Base-by-base conservation (phyloP, 805 yeast species). In the Nakazawaea holstii region DNA sequence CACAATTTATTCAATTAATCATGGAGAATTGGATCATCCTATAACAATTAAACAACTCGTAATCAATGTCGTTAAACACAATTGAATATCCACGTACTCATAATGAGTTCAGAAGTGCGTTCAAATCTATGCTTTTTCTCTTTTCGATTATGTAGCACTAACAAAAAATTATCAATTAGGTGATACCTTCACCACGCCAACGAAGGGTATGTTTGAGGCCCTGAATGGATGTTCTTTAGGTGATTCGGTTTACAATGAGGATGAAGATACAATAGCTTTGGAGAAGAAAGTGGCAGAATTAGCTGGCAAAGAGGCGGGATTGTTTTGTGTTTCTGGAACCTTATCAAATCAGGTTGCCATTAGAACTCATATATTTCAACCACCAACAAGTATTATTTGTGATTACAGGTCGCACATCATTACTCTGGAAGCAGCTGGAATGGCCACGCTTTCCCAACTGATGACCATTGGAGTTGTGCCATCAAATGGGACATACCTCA, bases 141-240 rank as follows among this genome's bases (percentile, higher is more conserved):
- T 20, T 20, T 20, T 5, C 5, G 24, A 20, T 20, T 20, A 20
- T 20, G 24, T 20, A 20, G 24, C 5, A 20, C 24, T 20, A 5
- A 20, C 24, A 20, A 20, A 3, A 20, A 20, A 5, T 20, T 20
- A 20, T 20, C 24, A 20, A 20, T 20, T 20, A 20, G 24, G 24
- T 20, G 98, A 91, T 64, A 91, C 97, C 1, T 88, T 89, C 74
- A 90, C 97, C 4, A 84, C 87, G 10, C 97, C 97, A 20, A 80
- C 96, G 0, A 68, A 70, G 30, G 70, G 77, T 35, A 88, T 90
- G 92, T 61, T 85, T 15, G 72, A 76, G 48, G 80, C 89, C 39
- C 80, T 78, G 40, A 43, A 70, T 26, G 55, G 61, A 6, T 77
- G 87, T 28, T 67, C 91, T 1, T 72, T 78, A 41, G 97, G 97